phyloP scores from a whole-genome alignment of 2,329 filamentous ascomycete genomes.

The Alternaria ethzedia region DNA sequence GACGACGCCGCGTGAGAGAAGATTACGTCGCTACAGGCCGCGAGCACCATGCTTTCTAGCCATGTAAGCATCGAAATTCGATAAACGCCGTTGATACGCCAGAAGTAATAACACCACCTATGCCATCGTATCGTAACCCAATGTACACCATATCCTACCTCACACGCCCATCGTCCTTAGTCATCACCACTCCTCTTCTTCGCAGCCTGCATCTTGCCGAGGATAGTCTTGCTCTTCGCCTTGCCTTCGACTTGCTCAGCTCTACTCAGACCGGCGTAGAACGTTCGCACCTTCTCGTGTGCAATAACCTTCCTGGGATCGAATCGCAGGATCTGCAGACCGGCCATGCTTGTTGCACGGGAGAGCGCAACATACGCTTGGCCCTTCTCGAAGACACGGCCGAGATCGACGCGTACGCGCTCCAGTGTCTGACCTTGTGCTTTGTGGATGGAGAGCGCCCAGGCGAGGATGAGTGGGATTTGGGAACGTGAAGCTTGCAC shows the following conservation, averaged over 20 bases:
- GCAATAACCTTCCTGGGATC: constrained; percentile 93
- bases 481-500: constrained; percentile 82
- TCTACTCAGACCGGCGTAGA: constrained; percentile 82
- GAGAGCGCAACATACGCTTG: constrained; percentile 97
- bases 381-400: constrained; percentile 93
- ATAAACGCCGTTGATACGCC: not conserved
- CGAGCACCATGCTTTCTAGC: not conserved
- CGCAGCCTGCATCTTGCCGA: constrained; percentile 38
- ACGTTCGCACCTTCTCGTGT: constrained; percentile 81
- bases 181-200: constrained; percentile 9
- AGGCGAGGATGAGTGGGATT: constrained; percentile 86
- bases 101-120: not conserved
- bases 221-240: constrained; percentile 39
- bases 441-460: constrained; percentile 98
- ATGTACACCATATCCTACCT: not conserved
- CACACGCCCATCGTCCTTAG: not conserved
- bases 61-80: not conserved
- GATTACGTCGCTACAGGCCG: not conserved
- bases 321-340: constrained; percentile 87
- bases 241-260: constrained; percentile 61
- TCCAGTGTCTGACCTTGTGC: constrained; percentile 95
- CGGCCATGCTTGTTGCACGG: constrained; percentile 85
- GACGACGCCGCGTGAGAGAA: not conserved
- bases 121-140: not conserved
- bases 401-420: constrained; percentile 91